These are phyloP conservation scores for Eucalyptus coolabah DNA, from an alignment of 345 rosid species.

Conservation along the genomic window DNA sequence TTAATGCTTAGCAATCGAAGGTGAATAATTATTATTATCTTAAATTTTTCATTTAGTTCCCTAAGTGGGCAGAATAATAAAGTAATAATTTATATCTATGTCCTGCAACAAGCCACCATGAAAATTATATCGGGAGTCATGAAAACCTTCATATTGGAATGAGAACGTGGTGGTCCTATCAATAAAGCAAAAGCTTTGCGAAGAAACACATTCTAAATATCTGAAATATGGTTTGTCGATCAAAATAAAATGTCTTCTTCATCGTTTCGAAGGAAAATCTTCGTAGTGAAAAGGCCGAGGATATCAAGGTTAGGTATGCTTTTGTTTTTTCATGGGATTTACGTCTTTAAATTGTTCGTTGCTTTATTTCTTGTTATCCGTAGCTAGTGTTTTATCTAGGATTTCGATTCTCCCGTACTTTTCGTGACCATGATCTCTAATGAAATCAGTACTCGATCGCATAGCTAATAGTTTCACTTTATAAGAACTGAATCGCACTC, in stretches of 20 bases:
- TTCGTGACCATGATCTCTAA: not conserved
- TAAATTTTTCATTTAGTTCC: not conserved
- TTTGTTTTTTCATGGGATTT: not conserved
- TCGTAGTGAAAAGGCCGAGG: not conserved
- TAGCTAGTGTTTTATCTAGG: not conserved
- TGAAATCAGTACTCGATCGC: not conserved
- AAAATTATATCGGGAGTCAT: fast-evolving
- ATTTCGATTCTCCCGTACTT: not conserved
- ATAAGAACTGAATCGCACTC: not conserved
- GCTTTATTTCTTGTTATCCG: not conserved
- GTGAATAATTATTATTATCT: not conserved
- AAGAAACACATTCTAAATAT: not conserved
- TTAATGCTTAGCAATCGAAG: not conserved
- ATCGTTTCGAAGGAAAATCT: not conserved
- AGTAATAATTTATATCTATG: fast-evolving
- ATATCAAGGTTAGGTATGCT: not conserved
- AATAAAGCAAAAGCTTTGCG: not conserved
- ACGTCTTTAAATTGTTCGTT: not conserved
- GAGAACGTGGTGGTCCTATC: not conserved
- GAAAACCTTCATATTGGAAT: not conserved
- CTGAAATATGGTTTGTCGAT: not conserved
- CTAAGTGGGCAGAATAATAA: not conserved
- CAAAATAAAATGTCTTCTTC: not conserved
- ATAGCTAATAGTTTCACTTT: not conserved
- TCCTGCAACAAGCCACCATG: fast-evolving